Percentiles rank a stretch among this genome's conserved stretches.
phyloP scores from a whole-genome alignment of 2,329 filamentous ascomycete species.

The Colletotrichum paranaense region DNA sequence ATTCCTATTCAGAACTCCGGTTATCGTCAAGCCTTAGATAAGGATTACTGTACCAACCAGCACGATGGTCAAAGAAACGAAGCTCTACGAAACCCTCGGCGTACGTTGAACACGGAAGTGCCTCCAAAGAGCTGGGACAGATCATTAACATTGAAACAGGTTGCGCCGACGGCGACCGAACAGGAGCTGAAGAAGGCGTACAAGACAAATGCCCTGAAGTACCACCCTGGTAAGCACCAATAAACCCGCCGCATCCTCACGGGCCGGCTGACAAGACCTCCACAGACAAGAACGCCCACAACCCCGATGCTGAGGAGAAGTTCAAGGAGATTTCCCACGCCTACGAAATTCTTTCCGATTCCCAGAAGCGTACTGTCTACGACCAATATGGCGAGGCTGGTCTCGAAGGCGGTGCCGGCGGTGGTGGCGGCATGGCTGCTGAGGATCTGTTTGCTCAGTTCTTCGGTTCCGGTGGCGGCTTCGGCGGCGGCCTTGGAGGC shows the following conservation, averaged over 20 bases:
- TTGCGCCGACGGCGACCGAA: constrained; percentile 82
- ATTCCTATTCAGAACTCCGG: constrained; percentile 14
- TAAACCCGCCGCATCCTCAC: neutral
- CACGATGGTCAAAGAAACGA: constrained; percentile 82
- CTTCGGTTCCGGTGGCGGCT: constrained; percentile 79
- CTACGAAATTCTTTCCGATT: constrained; percentile 93
- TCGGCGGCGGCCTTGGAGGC: constrained; percentile 79
- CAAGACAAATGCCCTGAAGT: constrained; percentile 84
- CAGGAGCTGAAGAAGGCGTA: constrained; percentile 92
- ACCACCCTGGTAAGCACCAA: constrained; percentile 78
- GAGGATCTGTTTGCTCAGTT: constrained; percentile 98
- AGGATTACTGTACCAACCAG: constrained; percentile 15
- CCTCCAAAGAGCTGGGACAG: neutral
- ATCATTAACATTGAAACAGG: constrained; percentile 59
- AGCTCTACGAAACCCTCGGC: constrained; percentile 82
- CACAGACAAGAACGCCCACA: constrained; percentile 94
- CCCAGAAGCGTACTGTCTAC: constrained; percentile 91
- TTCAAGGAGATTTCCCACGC: constrained; percentile 98
- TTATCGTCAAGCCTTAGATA: constrained; percentile 22
- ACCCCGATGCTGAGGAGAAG: constrained; percentile 93
- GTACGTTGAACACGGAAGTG: constrained; percentile 60
- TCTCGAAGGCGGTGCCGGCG: constrained; percentile 86
- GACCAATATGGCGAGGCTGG: constrained; percentile 99
- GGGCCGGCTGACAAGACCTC: neutral
- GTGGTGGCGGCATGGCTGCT: constrained; percentile 86